Percentiles rank a stretch among this genome's conserved stretches.
phyloP scores from a whole-genome alignment of 345 rosid species.

The Diplotaxis tenuifolia region DNA sequence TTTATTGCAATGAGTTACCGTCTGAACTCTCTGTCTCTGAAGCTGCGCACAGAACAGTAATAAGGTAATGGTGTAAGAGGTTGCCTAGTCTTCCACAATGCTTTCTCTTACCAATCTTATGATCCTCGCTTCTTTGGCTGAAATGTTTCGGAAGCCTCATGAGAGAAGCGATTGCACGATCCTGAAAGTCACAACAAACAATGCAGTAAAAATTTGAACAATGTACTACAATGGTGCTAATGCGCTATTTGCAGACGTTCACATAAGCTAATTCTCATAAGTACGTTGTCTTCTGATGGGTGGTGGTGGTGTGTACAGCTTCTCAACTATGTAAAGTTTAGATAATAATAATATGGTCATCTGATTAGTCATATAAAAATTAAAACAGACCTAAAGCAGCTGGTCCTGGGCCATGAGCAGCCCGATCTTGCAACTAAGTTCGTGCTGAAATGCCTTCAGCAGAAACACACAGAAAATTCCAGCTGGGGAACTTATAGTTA shows the following conservation, averaged over 20 bases:
- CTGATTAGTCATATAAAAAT: background rate
- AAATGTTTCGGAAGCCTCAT: conserved; percentile 16
- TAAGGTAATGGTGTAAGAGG: background rate
- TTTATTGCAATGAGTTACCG: conserved; percentile 33
- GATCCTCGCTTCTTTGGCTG: conserved; percentile 23
- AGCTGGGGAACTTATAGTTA: conserved; percentile 20
- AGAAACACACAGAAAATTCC: conserved; percentile 35
- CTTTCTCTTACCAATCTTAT: conserved; percentile 41
- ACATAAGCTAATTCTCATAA: background rate
- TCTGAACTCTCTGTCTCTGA: conserved; percentile 25
- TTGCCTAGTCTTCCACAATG: background rate
- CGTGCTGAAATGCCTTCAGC: conserved; percentile 65
- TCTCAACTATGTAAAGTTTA: conserved; percentile 9
- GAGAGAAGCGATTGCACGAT: conserved; percentile 27
- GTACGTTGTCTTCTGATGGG: conserved; percentile 39
- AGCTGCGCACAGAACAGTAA: conserved; percentile 34
- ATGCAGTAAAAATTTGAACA: conserved; percentile 26
- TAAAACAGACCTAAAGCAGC: conserved; percentile 21
- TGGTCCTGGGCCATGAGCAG: conserved; percentile 41
- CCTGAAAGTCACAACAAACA: conserved; percentile 41
- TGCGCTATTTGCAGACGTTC: background rate
- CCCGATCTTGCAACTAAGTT: conserved; percentile 63
- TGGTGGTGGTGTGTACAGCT: conserved; percentile 14
- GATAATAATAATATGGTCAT: too few relatives aligned
- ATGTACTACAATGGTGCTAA: conserved; percentile 6